Conservation (phyloP, 2,329 filamentous ascomycete genomes). For the Aspergillus tubingensis region DNA sequence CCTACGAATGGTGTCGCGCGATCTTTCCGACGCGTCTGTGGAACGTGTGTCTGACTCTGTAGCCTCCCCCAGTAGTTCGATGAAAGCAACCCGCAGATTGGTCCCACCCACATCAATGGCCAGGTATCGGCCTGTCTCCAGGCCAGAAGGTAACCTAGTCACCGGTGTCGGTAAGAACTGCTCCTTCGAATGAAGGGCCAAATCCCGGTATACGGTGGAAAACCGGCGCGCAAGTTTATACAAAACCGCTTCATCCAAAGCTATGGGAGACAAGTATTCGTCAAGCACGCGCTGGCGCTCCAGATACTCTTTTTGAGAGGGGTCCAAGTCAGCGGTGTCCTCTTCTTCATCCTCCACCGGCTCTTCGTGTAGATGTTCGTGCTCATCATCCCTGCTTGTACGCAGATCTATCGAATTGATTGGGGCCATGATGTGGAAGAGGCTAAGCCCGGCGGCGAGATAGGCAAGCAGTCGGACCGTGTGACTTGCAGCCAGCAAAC, state of each 20-base stretch:
- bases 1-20: slow-evolving; percentile 47
- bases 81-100: slow-evolving; percentile 59
- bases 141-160: slow-evolving; percentile 50
- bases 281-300: slow-evolving; percentile 40
- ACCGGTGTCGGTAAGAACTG: slow-evolving; percentile 52
- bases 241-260: slow-evolving; percentile 44
- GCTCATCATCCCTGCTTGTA: slow-evolving; percentile 32
- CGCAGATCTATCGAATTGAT: slow-evolving; percentile 26
- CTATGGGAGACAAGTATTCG: slow-evolving; percentile 44
- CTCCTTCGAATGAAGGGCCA: slow-evolving; percentile 48
- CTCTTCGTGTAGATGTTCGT: slow-evolving; percentile 32
- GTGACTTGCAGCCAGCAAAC: slow-evolving; percentile 12
- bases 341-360: slow-evolving; percentile 38
- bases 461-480: slow-evolving; percentile 9
- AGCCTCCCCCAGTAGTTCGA: slow-evolving; percentile 53
- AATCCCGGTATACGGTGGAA: slow-evolving; percentile 46
- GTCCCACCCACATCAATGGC: slow-evolving; percentile 61
- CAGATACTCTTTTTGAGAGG: slow-evolving; percentile 30
- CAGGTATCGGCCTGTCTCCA: slow-evolving; percentile 57
- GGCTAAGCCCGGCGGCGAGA: slow-evolving; percentile 1
- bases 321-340: slow-evolving; percentile 35
- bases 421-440: slow-evolving; percentile 26
- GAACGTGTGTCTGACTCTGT: slow-evolving; percentile 38
- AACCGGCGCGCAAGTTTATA: slow-evolving; percentile 50
- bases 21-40: slow-evolving; percentile 39